Evolutionary conservation across 305 asterid genomes (phyloP).

Genomic region (Striga hermonthica): DNA sequence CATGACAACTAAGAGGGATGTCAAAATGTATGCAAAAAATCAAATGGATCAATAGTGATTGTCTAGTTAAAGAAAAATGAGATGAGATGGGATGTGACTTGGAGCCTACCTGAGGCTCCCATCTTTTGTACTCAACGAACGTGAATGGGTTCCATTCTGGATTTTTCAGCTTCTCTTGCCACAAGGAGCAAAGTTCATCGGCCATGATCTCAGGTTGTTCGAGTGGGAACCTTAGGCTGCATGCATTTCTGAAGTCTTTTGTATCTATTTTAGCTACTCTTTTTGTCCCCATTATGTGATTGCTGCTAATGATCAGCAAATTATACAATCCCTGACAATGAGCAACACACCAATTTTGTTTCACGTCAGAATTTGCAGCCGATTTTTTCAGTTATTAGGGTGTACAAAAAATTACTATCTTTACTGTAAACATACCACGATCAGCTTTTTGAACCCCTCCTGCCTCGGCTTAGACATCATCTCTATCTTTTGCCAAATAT

Average conservation of each 20-base stretch:
- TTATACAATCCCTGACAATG: slow-evolving; percentile 54
- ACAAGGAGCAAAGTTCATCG: slow-evolving; percentile 48
- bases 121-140: slow-evolving; percentile 38
- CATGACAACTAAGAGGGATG: no score
- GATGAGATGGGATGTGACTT: not conserved
- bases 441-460: no score
- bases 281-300: slow-evolving; percentile 61
- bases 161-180: slow-evolving; percentile 63
- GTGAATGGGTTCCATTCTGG: slow-evolving; percentile 65
- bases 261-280: slow-evolving; percentile 76
- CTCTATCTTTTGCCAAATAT: no score
- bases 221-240: slow-evolving; percentile 46
- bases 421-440: no score
- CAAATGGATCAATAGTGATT: not conserved
- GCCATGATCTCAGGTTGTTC: slow-evolving; percentile 62
- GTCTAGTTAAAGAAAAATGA: not conserved
- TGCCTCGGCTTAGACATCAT: no score
- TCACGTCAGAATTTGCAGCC: not conserved
- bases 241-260: slow-evolving; percentile 40
- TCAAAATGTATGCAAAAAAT: not conserved
- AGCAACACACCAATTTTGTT: slow-evolving; percentile 8
- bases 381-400: no score
- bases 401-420: no score
- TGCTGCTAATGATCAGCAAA: slow-evolving; percentile 45
- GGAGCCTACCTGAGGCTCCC: slow-evolving; percentile 44